Evolutionary conservation across 2,329 filamentous ascomycete species (phyloP).

Genomic region (Amylocarpus encephaloides): DNA sequence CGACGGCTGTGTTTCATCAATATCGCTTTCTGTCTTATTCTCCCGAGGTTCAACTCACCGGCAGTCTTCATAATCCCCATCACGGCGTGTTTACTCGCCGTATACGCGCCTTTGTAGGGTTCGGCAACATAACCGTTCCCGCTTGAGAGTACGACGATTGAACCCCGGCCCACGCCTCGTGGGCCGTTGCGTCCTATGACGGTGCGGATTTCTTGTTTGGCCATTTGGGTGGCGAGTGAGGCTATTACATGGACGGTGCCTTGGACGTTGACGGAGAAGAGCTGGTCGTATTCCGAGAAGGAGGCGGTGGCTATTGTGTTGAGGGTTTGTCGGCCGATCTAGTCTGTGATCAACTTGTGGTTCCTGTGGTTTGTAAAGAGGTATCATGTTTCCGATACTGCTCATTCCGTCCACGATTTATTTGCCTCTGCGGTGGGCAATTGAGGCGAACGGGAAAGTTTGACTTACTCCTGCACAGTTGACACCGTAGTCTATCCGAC

Average conservation of each 20-base stretch:
- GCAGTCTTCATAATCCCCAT: slow-evolving; percentile 5
- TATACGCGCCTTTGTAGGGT: neutral
- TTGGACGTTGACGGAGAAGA: slow-evolving; percentile 3
- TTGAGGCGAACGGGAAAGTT: too few relatives aligned
- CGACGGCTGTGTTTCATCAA: neutral
- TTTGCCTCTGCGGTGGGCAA: too few relatives aligned
- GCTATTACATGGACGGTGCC: slow-evolving; percentile 1
- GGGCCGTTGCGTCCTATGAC: slow-evolving; percentile 1
- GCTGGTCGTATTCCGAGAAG: neutral
- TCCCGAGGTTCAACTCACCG: too few relatives aligned
- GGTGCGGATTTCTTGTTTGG: neutral
- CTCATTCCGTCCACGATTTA: too few relatives aligned
- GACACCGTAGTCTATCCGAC: slow-evolving; percentile 46
- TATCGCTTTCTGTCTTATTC: too few relatives aligned
- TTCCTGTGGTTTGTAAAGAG: too few relatives aligned
- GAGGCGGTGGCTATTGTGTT: slow-evolving; percentile 6
- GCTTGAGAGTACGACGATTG: neutral
- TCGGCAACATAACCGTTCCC: neutral
- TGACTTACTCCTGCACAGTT: slow-evolving; percentile 40
- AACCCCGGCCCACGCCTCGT: slow-evolving; percentile 1
- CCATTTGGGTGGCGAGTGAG: neutral
- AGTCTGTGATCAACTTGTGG: neutral
- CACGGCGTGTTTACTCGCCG: slow-evolving; percentile 3
- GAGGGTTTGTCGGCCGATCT: neutral
- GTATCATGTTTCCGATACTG: too few relatives aligned